A percentile compares a stretch with the other conserved stretches of the same genome.
Evolutionary conservation across 495 filamentous ascomycete species (phyloP).

Genomic region (Penicillium samsonianum): DNA sequence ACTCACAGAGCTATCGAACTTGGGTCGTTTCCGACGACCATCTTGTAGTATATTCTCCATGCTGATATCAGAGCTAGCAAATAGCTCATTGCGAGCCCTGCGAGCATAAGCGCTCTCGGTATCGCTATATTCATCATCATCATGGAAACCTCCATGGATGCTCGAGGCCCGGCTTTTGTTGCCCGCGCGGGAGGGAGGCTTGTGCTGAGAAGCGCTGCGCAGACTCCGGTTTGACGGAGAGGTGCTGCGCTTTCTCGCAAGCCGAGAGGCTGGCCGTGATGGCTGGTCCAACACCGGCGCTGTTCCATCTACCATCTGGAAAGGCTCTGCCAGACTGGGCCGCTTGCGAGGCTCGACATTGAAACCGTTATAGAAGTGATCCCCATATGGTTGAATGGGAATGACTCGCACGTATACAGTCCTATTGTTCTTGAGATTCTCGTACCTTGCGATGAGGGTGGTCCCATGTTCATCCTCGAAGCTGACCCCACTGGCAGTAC

Average conservation of each 20-base stretch:
- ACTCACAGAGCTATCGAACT: constrained; percentile 96
- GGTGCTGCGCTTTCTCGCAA: constrained; percentile 74
- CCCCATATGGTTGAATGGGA: constrained; percentile 54
- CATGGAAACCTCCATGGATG: constrained; percentile 63
- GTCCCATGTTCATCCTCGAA: constrained; percentile 87
- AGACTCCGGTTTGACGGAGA: constrained; percentile 78
- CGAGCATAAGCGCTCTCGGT: constrained; percentile 77
- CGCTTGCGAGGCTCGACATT: constrained; percentile 48
- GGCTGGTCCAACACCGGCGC: constrained; percentile 55
- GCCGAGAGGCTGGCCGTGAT: constrained; percentile 65
- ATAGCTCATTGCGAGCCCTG: constrained; percentile 71
- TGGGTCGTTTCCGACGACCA: constrained; percentile 89
- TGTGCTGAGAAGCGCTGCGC: constrained; percentile 79
- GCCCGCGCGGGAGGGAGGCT: constrained; percentile 62
- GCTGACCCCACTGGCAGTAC: constrained; percentile 72
- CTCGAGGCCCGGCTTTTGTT: constrained; percentile 69
- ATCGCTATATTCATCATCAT: constrained; percentile 76
- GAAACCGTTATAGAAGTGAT: constrained; percentile 41
- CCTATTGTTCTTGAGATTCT: constrained; percentile 90
- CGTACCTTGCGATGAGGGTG: constrained; percentile 90
- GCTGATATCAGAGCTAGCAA: constrained; percentile 95
- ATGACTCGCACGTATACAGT: constrained; percentile 86
- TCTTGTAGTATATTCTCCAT: constrained; percentile 97
- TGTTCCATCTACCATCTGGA: constrained; percentile 56
- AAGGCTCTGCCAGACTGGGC: constrained; percentile 56